These are phyloP conservation scores for maize (Zea mays) DNA, from an alignment of 176 grass and related monocot species.

Conservation along the genomic window Zm-B73-REFERENCE-NAM-5.0 NC_050096.1:174628001-174628500, in stretches of 20 bases:
- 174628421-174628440: conserved; percentile 3
- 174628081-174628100: conserved; percentile 53
- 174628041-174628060: conserved; percentile 13
- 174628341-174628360: not conserved
- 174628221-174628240: conserved; percentile 27
- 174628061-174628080: conserved; percentile 28
- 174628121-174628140: conserved; percentile 36
- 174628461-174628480: not conserved
- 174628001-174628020: not conserved
- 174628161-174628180: conserved; percentile 41
- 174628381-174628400: not conserved
- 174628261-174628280: conserved; percentile 51
- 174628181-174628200: conserved; percentile 36
- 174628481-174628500: not conserved
- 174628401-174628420: not conserved
- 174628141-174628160: conserved; percentile 33
- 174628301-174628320: conserved; percentile 42
- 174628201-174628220: conserved; percentile 33
- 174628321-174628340: conserved; percentile 24
- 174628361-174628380: not conserved
- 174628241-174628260: conserved; percentile 51
- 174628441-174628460: not conserved
- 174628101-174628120: conserved; percentile 47
- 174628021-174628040: not conserved
- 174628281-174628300: conserved; percentile 59